Evolutionary conservation across 352 stramenopile species (phyloP).

Genomic region (Pythium rhizo-oryzae): DNA sequence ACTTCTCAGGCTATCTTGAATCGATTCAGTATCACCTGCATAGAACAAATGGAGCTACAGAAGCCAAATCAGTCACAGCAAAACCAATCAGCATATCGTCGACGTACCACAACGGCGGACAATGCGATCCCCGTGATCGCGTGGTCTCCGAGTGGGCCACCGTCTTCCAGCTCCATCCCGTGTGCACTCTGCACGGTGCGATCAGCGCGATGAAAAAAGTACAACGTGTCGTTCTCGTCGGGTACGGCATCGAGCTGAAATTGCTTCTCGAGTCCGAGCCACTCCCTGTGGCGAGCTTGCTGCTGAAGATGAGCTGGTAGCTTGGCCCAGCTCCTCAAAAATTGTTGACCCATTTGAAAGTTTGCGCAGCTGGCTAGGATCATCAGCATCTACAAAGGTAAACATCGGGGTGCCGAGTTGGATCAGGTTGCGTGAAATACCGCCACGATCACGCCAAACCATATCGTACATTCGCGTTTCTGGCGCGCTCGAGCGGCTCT

Average conservation of each 20-base stretch:
- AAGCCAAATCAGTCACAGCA: not conserved
- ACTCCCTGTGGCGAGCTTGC: constrained; percentile 10
- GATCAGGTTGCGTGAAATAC: not conserved
- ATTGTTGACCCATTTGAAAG: constrained; percentile 7
- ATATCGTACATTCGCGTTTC: constrained; percentile 6
- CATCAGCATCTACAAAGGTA: constrained; percentile 1
- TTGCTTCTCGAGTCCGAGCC: constrained; percentile 10
- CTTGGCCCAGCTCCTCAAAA: constrained; percentile 13
- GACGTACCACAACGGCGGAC: constrained; percentile 17
- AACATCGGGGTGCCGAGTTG: not conserved
- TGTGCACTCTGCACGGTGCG: not conserved
- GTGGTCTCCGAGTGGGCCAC: constrained; percentile 18
- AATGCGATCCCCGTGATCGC: constrained; percentile 1
- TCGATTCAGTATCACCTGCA: not conserved
- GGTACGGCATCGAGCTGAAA: constrained; percentile 3
- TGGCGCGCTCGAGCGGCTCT: not conserved
- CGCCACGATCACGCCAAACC: not conserved
- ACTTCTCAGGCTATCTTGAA: not conserved
- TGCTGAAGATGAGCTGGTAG: constrained; percentile 21
- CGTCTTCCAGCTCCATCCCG: constrained; percentile 19
- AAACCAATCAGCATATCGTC: not conserved
- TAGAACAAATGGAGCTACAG: constrained; percentile 12
- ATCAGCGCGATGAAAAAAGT: constrained; percentile 3
- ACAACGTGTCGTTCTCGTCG: constrained; percentile 19
- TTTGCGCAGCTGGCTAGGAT: constrained; percentile 2